Base-by-base conservation (phyloP, 2,329 filamentous ascomycete species). In the Colletotrichum cuscutae region DNA sequence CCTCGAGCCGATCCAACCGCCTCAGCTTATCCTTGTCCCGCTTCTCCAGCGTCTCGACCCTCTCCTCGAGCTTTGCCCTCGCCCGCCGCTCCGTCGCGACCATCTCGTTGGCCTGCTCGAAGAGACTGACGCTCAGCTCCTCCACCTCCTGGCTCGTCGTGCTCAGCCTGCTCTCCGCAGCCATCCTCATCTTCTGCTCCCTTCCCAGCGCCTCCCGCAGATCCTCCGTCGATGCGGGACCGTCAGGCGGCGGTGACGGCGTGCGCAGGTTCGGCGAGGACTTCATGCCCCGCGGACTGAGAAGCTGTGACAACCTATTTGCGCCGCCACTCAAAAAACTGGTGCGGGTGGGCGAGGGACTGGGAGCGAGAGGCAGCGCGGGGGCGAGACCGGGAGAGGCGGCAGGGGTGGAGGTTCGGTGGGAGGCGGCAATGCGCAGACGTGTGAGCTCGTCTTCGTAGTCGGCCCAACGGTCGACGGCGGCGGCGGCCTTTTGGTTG, bases 81-180 rank as follows among this genome's bases (percentile, higher is more conserved):
- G 92, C 92, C 69, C 90, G 88, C 56, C 94, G 86, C 85, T 97
- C 94, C 22, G 88, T 86, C 2, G 94, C 93, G 24, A 97, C 94
- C 94, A 97, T 97, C 83, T 95, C 91, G 80, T 97, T 97, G 64
- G 94, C 94, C 84, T 95, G 92, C 83, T 94, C 91, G 80, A 97
- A 97, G 66, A 97, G 84, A 63, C 88, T 89, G 24, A 89, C 92
- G 78, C 89, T 94, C 75, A 97, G 85, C 82, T 97, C 94, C 82
- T 96, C 94, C 24, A 96, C 88, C 84, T 97, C 94, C 13, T 85
- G 87, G 78, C 89, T 91, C 63, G 93, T 92, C 62, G 90, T 89
- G 75, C 87, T 87, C 24, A 94, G 84, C 74, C 89, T 88, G 62
- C 88, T 88, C 83, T 97, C 94, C 1, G 94, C 94, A 64, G 90